Base-by-base conservation (phyloP, 2,329 filamentous ascomycete species). In the Didymella keratinophila region DNA sequence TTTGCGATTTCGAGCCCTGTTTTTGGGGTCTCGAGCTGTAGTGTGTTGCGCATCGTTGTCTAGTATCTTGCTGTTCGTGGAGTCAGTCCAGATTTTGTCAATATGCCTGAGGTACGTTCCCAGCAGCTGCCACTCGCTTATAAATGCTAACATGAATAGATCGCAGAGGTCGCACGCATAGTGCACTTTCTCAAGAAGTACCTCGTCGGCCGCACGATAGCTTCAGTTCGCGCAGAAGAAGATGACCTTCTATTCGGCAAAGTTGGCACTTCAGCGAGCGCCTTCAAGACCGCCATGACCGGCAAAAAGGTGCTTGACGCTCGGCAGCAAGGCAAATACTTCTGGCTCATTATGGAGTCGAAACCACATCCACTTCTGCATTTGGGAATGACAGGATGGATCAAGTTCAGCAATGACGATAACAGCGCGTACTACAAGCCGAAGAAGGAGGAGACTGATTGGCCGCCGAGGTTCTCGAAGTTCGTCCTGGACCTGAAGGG, bases 271-370 rank as follows among this genome's bases (percentile, higher is more conserved):
- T 91, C 85, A 18, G 91, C 89, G 0, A 77, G 85, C 0, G 89
- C 89, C 28, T 93, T 99, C 62, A 82, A 91, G 67, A 84, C 86
- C 53, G 87, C 89, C 1, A 81, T 97, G 71, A 83, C 83, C 3
- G 92, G 92, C 4, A 94, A 90, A 71, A 92, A 87, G 71, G 87
- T 90, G 30, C 68, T 84, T 39, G 84, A 83, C 52, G 91, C 90
- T 4, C 91, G 90, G 4, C 92, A 90, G 59, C 95, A 97, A 75
- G 95, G 95, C 10, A 99, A 98, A 84, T 98, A 98, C 74, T 98
- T 99, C 76, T 99, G 95, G 83, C 82, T 98, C 21, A 88, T 92
- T 36, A 90, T 91, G 85, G 84, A 86, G 25, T 84, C 85, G 10
- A 85, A 92, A 11, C 93, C 94, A 1, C 95, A 98, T 77, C 86